These are phyloP conservation scores for Erodium texanum DNA, from an alignment of 441 rosid genomes.

Conservation along the genomic window DNA sequence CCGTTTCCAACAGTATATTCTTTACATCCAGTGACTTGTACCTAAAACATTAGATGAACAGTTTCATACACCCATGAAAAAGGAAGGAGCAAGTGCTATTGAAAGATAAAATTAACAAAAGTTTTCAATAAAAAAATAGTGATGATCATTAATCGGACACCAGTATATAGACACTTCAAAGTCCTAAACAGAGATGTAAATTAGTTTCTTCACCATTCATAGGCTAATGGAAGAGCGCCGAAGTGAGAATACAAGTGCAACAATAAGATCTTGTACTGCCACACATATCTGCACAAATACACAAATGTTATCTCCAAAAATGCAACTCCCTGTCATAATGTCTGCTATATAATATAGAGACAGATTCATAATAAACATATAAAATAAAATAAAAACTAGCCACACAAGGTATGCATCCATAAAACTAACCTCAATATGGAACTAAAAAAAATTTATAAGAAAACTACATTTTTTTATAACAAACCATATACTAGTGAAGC, in stretches of 20 bases:
- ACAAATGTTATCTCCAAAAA: slow-evolving; percentile 19
- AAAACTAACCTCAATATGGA: background rate
- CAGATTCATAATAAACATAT: background rate
- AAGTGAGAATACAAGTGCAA: slow-evolving; percentile 80
- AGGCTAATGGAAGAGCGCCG: slow-evolving; percentile 68
- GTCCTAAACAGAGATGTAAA: background rate
- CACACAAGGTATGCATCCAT: background rate
- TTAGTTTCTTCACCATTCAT: slow-evolving; percentile 54
- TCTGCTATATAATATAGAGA: background rate
- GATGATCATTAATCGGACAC: slow-evolving; percentile 7
- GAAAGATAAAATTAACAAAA: background rate
- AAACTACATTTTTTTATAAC: background rate
- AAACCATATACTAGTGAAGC: background rate
- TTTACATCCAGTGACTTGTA: slow-evolving; percentile 91
- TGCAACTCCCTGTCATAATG: background rate
- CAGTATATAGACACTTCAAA: too few species aligned
- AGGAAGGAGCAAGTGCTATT: background rate
- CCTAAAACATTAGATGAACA: slow-evolving; percentile 34
- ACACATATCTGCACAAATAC: slow-evolving; percentile 48
- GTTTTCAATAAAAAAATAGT: background rate
- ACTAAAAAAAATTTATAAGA: background rate
- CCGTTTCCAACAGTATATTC: slow-evolving; percentile 92
- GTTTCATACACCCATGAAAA: slow-evolving; percentile 18
- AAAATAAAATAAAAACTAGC: background rate
- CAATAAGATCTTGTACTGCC: slow-evolving; percentile 87